Conservation (phyloP, 73 alveolate genomes). For the Blepharisma stoltei region DNA sequence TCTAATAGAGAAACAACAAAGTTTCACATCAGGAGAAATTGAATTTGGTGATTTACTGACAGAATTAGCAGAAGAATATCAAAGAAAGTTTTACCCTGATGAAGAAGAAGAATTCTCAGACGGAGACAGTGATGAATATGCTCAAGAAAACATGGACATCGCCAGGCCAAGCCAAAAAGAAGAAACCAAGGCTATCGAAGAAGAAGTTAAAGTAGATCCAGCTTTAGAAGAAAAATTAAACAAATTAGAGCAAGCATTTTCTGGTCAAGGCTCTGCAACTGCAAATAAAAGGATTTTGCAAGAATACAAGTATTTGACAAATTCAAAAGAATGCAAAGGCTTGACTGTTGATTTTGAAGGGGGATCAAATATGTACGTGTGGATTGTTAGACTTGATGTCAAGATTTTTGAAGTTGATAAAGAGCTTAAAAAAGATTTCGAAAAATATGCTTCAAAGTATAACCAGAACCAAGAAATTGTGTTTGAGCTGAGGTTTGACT, state of each 20-base stretch:
- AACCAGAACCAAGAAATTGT: slow-evolving; percentile 17
- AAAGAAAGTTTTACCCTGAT: too few species aligned
- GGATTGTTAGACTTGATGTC: background rate
- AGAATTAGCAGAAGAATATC: too few species aligned
- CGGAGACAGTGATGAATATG: too few species aligned
- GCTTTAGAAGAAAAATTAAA: background rate
- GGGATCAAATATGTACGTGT: background rate
- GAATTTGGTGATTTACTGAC: too few species aligned
- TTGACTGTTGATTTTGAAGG: background rate
- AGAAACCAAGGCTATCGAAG: background rate
- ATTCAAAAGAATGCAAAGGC: background rate
- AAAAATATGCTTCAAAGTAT: background rate
- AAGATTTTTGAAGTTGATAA: background rate
- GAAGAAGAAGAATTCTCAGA: too few species aligned
- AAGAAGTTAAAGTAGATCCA: background rate
- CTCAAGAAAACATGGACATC: too few species aligned
- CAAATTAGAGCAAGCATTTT: background rate
- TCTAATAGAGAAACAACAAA: too few species aligned
- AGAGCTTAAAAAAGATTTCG: slow-evolving; percentile 6
- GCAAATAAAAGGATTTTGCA: background rate
- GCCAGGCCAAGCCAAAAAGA: background rate
- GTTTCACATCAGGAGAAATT: too few species aligned
- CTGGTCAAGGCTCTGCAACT: background rate
- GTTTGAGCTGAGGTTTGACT: slow-evolving; percentile 38
- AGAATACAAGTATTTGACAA: background rate